Evolutionary conservation across 768 basidiomycete species (phyloP), one percentile per base, ranked within the genome.

Genomic region (Calocybe cyanea): DNA sequence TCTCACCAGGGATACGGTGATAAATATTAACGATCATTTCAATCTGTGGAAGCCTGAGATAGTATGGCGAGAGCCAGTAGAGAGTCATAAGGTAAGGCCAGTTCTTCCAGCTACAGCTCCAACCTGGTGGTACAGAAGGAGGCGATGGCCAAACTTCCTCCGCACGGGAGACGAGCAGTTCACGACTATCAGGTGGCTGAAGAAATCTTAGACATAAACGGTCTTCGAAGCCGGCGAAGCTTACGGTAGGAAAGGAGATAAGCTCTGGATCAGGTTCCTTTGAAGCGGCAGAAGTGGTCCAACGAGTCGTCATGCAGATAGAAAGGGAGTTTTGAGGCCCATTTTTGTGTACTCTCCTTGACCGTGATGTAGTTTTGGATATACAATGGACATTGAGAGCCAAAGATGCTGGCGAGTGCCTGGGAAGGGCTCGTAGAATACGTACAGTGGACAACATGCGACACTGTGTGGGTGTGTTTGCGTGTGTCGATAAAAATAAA

Each of bases 31-130:
- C 53, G n/a, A 63, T 46, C 61, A 65, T 62, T 41, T 67, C 61
- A 38, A 68, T 63, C 51, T 65, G 64, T 3, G 66, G 66, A 34
- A 68, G 55, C 55, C 55, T 63, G 34, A 70, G 63, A 44, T 62
- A 68, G 53, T 67, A 63, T 2, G 66, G 61, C 2, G 59, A 62
- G 41, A 54, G 53, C 50, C 64, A 66, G 56, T 61, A 70, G 46
- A 64, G 52, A 6, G 64, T 62, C 21, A 63, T 45, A 18, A 69
- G 57, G 49, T 57, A 55, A 3, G 55, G 38, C 62, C 63, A 67
- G 10, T 42, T 20, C 7, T 54, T 41, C 64, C 65, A 68, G 32
- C 54, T 51, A 17, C 60, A 51, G 43, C 61, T 62, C 67, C 66
- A 68, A 15, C 60, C 59, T 2, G 46, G 7, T 0, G 66, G 66